Evolutionary conservation across 768 basidiomycete species (phyloP).

Genomic region (Lactarius evosmus): DNA sequence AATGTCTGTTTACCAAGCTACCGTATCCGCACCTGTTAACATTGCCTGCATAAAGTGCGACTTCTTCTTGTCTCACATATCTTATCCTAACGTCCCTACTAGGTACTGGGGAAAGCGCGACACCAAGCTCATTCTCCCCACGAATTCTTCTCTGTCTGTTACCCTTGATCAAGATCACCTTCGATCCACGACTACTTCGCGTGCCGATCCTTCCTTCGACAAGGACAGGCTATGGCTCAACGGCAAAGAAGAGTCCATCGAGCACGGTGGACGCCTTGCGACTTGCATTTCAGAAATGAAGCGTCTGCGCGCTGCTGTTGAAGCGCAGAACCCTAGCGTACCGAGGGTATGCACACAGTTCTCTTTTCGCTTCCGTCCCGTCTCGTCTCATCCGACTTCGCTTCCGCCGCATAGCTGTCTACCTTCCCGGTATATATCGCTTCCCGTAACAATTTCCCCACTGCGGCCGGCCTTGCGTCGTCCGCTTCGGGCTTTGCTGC

Average conservation of each 20-base stretch:
- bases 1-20: constrained; percentile 76
- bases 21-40: constrained; percentile 91
- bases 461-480: constrained; percentile 95
- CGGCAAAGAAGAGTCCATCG: constrained; percentile 88
- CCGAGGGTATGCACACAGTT: constrained; percentile 53
- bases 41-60: constrained; percentile 96
- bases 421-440: constrained; percentile 77
- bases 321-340: constrained; percentile 60
- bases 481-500: constrained; percentile 98
- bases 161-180: constrained; percentile 97
- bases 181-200: constrained; percentile 88
- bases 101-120: constrained; percentile 99
- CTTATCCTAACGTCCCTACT: constrained; percentile 11
- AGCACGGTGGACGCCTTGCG: constrained; percentile 67
- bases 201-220: constrained; percentile 70
- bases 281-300: constrained; percentile 90
- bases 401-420: constrained; percentile 51
- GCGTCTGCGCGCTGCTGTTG: constrained; percentile 66
- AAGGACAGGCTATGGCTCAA: constrained; percentile 92
- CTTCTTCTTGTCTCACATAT: constrained; percentile 17
- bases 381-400: constrained; percentile 18
- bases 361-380: constrained; percentile 3
- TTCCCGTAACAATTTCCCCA: constrained; percentile 98
- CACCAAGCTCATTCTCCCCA: constrained; percentile 91
- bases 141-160: constrained; percentile 97